Evolutionary conservation across 164 flowering plant species (phyloP), one percentile per base, ranked within the genome.

Genomic region (Saururus chinensis): DNA sequence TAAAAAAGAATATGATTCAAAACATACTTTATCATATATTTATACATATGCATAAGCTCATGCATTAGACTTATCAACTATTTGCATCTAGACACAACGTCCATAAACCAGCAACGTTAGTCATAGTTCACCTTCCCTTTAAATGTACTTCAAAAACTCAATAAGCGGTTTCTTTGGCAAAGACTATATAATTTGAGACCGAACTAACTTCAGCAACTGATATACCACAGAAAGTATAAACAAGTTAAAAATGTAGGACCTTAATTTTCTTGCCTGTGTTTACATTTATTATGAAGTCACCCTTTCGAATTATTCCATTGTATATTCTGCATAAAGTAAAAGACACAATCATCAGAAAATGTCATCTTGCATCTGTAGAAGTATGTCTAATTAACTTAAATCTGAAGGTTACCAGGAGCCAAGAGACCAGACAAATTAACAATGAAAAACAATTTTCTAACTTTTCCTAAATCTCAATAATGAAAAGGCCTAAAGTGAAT

Each of bases 211-310:
- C n/a, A n/a, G n/a, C 37, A 30, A 30, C 37, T 30, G 20, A 51
- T 51, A 51, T 16, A 2, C 9, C n/a, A n/a, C n/a, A n/a, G 23
- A 52, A n/a, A 53, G 22, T 9, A 0, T n/a, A 0, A 26, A 25
- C 1, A 1, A 45, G n/a, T 24, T 24, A 56, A 60, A 49, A 23
- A n/a, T 22, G 72, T 70, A 78, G 68, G 51, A 89, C 99, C 92
- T 95, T 95, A 54, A 95, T 68, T 76, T 79, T 91, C 82, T 95
- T 95, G 57, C 98, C 96, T 1, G 98, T 89, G 82, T 91, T 91
- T 58, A 95, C 66, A 51, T 95, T 95, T 26, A 79, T 68, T 51
- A 95, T 87, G 67, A 86, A 89, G 64, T 95, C 96, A 71, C 99
- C 97, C 79, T 89, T 95, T 70, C 83, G 82, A 45, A 95, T 86